Evolutionary conservation across 352 stramenopile species (phyloP), one percentile per base, ranked within the genome.

Genomic region (Phytophthora megakarya): DNA sequence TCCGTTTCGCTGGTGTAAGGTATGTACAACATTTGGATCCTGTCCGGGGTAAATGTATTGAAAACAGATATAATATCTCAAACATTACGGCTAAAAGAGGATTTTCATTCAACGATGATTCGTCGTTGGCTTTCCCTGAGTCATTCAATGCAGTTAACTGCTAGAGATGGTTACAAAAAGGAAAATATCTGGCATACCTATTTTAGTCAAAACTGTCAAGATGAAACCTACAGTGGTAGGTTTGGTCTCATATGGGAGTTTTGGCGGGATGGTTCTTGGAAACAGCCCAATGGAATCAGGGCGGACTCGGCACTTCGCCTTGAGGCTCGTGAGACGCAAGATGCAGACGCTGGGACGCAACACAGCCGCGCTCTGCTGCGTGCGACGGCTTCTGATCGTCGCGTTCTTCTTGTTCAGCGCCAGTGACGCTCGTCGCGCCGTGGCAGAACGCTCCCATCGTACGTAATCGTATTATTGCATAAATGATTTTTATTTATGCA

Each of bases 211-310:
- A n/a, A n/a, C n/a, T n/a, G n/a, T n/a, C n/a, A n/a, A n/a, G n/a
- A n/a, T 35, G 46, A 75, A 76, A 71, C 59, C 49, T 61, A 60
- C 37, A 60, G 28, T 70, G 26, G n/a, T n/a, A n/a, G n/a, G n/a
- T n/a, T n/a, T n/a, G 35, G 62, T 65, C 48, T 63, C 64, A 55
- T 19, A 61, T 61, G 53, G 57, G 28, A 64, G 37, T 67, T 67
- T 65, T 65, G 16, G 53, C 46, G 66, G 54, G 61, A 70, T 67
- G 56, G 63, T 75, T 76, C 69, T 40, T 32, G 50, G 65, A 76
- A 76, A 65, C 65, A 66, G 58, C 68, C 46, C 53, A 49, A 73
- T 73, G 67, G 50, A 69, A 72, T 75, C 67, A 75, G 63, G 44
- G 30, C 39, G 25, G 39, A 50, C 47, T 53, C 37, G 58, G 28